Evolutionary conservation across 257 asterid species (phyloP).

Genomic region (Jaltomata sinuosa): DNA sequence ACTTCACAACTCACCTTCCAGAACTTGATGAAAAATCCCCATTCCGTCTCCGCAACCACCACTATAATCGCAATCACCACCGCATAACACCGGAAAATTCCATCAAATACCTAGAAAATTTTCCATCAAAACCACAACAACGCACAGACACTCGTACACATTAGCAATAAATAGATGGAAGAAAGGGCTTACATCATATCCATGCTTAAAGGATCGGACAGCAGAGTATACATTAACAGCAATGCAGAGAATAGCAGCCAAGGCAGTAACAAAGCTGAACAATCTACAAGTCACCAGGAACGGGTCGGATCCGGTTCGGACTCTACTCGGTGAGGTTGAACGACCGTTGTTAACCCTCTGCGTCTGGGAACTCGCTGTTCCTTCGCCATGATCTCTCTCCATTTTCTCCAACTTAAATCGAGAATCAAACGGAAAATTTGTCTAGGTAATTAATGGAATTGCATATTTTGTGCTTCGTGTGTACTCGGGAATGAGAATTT

Average conservation of each 20-base stretch:
- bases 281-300: constrained; percentile 55
- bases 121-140: not conserved
- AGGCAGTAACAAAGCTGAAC: constrained; percentile 63
- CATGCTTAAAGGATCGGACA: constrained; percentile 63
- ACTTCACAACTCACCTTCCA: constrained; percentile 44
- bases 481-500: not conserved
- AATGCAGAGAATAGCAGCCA: constrained; percentile 75
- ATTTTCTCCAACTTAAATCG: too few species aligned
- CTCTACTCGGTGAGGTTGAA: constrained; percentile 11
- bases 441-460: not conserved
- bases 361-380: not conserved
- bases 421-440: not conserved
- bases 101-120: constrained; percentile 60
- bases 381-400: constrained; percentile 13
- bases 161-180: not conserved
- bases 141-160: not conserved
- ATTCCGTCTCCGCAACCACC: constrained; percentile 89
- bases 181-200: constrained; percentile 50
- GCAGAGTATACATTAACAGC: constrained; percentile 81
- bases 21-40: constrained; percentile 62
- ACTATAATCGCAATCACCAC: constrained; percentile 61
- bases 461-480: not conserved
- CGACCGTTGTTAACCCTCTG: not conserved
- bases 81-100: constrained; percentile 92
- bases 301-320: constrained; percentile 36